Conservation (phyloP, 306 rosid species). For the Lathyrus aphaca region DNA sequence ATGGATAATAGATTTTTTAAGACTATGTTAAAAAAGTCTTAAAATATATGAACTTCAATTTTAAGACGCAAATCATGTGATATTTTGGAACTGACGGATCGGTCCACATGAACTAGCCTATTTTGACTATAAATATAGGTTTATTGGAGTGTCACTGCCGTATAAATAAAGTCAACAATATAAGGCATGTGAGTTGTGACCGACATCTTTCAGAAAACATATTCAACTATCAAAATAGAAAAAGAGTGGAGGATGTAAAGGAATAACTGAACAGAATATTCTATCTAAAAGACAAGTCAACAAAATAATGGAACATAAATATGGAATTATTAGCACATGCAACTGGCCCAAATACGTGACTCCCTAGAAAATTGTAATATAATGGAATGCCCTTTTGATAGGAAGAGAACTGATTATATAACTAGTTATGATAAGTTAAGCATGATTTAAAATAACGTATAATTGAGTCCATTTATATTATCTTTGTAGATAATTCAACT, state of each 20-base stretch:
- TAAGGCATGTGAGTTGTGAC: background rate
- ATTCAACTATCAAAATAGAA: background rate
- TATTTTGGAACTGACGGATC: too few relatives aligned
- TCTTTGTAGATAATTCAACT: slow-evolving; percentile 13
- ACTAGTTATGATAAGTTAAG: slow-evolving; percentile 17
- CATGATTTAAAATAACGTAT: slow-evolving; percentile 6
- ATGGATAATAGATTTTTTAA: too few relatives aligned
- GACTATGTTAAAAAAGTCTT: too few relatives aligned
- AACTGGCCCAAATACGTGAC: background rate
- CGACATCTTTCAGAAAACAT: background rate
- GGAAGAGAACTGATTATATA: background rate
- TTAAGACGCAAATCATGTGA: too few relatives aligned
- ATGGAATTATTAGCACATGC: background rate
- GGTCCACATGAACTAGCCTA: too few relatives aligned
- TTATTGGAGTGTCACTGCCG: too few relatives aligned
- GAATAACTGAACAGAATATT: background rate
- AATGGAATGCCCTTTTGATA: background rate
- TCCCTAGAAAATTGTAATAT: background rate
- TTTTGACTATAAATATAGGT: too few relatives aligned
- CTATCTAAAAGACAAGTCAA: background rate
- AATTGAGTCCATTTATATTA: slow-evolving; percentile 6
- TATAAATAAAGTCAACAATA: background rate
- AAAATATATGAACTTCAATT: too few relatives aligned
- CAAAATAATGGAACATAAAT: background rate
- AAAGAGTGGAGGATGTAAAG: background rate